Base-by-base conservation (phyloP, 805 yeast species). In the Hyphopichia homilentoma region DNA sequence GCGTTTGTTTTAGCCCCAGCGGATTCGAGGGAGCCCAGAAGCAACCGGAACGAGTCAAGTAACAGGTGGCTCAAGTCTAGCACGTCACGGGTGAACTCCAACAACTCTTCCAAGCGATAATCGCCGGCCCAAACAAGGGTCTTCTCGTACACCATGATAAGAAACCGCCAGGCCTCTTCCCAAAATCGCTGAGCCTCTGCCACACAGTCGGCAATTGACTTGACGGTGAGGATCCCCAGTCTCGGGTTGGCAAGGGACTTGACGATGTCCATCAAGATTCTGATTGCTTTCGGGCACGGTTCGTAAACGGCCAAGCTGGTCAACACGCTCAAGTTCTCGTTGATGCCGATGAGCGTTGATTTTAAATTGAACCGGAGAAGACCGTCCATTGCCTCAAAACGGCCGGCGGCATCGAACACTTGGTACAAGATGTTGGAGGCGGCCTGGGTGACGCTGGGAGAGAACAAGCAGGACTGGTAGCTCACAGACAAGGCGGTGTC, bases 71-170 rank as follows among this genome's bases (percentile, higher is more conserved):
- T 81, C 20, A 85, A 65, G 44, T 89, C 96, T 31, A 90, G 66
- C 0, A 86, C 80, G 50, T 87, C 96, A 52, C 95, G 74, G 2
- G 96, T 84, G 45, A 87, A 89, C 35, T 88, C 95, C 26, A 81
- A 73, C 45, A 86, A 64, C 30, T 72, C 73, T 0, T 68, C 64
- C 14, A 73, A 64, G 18, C 74, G 73, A 45, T 78, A 81, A 22
- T 61, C 57, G 2, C 69, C 57, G 0, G 96, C 87, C 98, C 98
- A 90, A 3, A 54, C 54, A 9, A 84, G 60, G 1, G 94, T 85
- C 34, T 75, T 71, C 25, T 66, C 64, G 43, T 84, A 85, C 2
- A 86, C 74, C 67, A 79, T 70, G 27, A 75, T 74, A 36, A 90
- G 57, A 40, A 86, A 82, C 9, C 49, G 47, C 97, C 98, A 90